Percentiles rank a stretch among this genome's conserved stretches.
Evolutionary conservation across 257 asterid species (phyloP).

Genomic region (Jacaranda mimosifolia): DNA sequence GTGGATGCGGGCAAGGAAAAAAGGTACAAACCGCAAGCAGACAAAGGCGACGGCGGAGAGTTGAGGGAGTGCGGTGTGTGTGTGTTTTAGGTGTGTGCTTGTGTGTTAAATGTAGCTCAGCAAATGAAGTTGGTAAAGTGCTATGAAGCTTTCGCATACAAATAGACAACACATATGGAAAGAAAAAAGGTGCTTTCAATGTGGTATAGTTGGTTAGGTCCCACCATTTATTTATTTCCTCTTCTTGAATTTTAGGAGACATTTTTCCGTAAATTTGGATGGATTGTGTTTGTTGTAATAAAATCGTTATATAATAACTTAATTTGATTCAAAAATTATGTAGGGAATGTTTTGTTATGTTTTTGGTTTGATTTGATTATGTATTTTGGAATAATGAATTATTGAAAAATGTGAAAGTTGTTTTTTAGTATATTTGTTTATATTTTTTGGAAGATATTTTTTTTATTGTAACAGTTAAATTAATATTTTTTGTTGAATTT

Average conservation of each 20-base stretch:
- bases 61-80: slow-evolving; percentile 26
- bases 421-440: too few relatives aligned
- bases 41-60: slow-evolving; percentile 50
- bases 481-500: too few relatives aligned
- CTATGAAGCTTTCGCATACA: slow-evolving; percentile 31
- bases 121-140: slow-evolving; percentile 41
- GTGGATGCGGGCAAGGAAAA: slow-evolving; percentile 20
- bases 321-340: too few relatives aligned
- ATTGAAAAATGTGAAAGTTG: too few relatives aligned
- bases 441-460: too few relatives aligned
- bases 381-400: too few relatives aligned
- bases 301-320: too few relatives aligned
- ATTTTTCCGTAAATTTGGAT: background rate
- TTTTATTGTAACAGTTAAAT: too few relatives aligned
- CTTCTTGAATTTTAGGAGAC: background rate
- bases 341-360: too few relatives aligned
- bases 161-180: slow-evolving; percentile 21
- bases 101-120: background rate
- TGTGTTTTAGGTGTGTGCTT: slow-evolving; percentile 35
- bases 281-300: too few relatives aligned
- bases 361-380: too few relatives aligned
- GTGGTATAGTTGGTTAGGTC: slow-evolving; percentile 39
- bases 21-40: slow-evolving; percentile 37
- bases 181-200: slow-evolving; percentile 33
- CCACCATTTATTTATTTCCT: slow-evolving; percentile 22